Percentiles rank a stretch among this genome's conserved stretches.
phyloP scores from a whole-genome alignment of 305 asterid genomes.

The Andrographis paniculata region DNA sequence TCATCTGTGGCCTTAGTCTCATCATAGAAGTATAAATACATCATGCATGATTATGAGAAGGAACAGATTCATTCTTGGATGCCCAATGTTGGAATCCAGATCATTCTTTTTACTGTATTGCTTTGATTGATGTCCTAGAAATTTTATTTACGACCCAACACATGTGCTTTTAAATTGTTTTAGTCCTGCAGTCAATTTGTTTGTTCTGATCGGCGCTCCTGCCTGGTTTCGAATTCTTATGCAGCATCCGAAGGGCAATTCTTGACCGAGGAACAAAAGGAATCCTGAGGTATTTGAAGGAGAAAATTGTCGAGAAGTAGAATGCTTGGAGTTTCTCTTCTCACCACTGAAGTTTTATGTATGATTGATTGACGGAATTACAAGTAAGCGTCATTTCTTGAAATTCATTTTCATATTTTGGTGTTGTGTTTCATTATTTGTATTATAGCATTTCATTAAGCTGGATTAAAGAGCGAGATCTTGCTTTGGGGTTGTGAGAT shows the following conservation, averaged over 20 bases:
- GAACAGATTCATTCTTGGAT: not conserved
- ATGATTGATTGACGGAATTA: too few species aligned
- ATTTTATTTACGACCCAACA: not conserved
- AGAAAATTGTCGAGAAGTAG: constrained; percentile 49
- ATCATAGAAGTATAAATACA: not conserved
- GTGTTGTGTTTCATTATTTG: too few species aligned
- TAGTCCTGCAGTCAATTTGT: too few species aligned
- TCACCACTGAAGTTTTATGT: too few species aligned
- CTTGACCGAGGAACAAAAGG: constrained; percentile 85
- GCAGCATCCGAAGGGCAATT: constrained; percentile 83
- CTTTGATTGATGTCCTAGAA: not conserved
- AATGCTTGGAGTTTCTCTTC: not conserved
- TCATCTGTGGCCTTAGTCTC: not conserved
- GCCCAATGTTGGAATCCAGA: not conserved
- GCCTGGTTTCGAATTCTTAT: constrained; percentile 11
- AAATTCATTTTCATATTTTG: too few species aligned
- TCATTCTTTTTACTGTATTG: not conserved
- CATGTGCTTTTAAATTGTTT: too few species aligned
- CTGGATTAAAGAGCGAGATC: too few species aligned
- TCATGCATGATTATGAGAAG: not conserved
- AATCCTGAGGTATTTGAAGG: constrained; percentile 66
- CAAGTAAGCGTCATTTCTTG: too few species aligned
- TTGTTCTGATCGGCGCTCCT: not conserved
- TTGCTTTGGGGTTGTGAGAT: too few species aligned
- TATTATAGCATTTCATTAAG: too few species aligned